Percentiles rank a stretch among this genome's conserved stretches.
These are phyloP conservation scores for Pichia sporocuriosa DNA, from an alignment of 805 yeast genomes.

Conservation along the genomic window DNA sequence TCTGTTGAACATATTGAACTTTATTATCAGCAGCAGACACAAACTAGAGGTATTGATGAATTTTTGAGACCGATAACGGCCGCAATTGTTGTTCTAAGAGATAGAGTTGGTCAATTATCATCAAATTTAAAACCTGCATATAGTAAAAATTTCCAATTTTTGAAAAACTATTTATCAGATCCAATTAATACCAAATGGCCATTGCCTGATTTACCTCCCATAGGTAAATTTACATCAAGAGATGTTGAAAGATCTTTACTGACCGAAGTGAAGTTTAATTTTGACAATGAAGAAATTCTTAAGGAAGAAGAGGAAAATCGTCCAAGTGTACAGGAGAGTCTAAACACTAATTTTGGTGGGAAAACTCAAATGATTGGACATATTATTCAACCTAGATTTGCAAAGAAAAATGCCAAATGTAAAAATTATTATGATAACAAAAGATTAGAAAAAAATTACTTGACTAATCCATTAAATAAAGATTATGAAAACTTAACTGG, in stretches of 20 bases:
- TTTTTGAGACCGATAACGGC: conserved; percentile 62
- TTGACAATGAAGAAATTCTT: conserved; percentile 41
- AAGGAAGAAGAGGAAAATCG: conserved; percentile 27
- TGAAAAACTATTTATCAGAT: conserved; percentile 50
- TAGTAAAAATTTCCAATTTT: conserved; percentile 53
- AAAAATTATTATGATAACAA: conserved; percentile 49
- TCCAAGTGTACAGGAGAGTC: conserved; percentile 10
- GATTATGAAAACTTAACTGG: conserved; percentile 31
- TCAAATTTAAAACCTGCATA: conserved; percentile 73
- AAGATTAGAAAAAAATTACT: conserved; percentile 59
- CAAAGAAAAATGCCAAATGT: conserved; percentile 16
- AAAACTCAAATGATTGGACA: conserved; percentile 27
- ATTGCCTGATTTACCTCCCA: conserved; percentile 61
- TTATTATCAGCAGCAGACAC: conserved; percentile 34
- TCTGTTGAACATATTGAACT: conserved; percentile 77
- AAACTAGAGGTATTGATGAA: conserved; percentile 26
- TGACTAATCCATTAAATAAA: conserved; percentile 55
- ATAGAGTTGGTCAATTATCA: conserved; percentile 74
- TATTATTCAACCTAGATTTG: conserved; percentile 26
- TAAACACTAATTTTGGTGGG: conserved; percentile 15
- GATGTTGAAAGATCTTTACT: conserved; percentile 77
- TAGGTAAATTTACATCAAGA: conserved; percentile 54
- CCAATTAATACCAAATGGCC: conserved; percentile 53
- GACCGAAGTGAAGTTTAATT: conserved; percentile 65
- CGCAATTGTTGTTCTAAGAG: conserved; percentile 75